These are phyloP conservation scores for Backusella tarrabulga DNA, from an alignment of 192 early-diverging fungal genomes.

Conservation along the genomic window DNA sequence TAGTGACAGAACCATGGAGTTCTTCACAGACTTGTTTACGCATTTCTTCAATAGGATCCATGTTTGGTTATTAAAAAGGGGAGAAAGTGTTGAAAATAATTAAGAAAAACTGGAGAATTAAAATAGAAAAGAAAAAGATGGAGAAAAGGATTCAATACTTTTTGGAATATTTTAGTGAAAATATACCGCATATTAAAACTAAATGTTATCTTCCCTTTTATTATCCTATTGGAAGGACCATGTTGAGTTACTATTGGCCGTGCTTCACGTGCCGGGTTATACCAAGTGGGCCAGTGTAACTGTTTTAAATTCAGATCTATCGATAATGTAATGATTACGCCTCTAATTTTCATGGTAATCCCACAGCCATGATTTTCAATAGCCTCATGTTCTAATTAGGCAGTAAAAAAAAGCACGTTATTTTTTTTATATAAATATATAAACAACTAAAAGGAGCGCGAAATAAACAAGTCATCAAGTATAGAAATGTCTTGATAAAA, in stretches of 20 bases:
- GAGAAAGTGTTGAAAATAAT: background rate
- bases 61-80: background rate
- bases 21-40: slow-evolving; percentile 18
- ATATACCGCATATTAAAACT: background rate
- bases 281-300: background rate
- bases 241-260: background rate
- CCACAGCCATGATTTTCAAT: background rate
- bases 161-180: background rate
- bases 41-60: slow-evolving; percentile 22
- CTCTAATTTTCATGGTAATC: background rate
- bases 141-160: background rate
- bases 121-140: background rate
- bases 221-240: background rate
- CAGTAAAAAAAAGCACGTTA: background rate
- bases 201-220: background rate
- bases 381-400: background rate
- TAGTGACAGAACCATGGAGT: slow-evolving; percentile 17
- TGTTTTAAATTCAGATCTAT: background rate
- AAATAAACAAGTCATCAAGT: background rate
- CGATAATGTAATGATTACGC: background rate
- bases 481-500: background rate
- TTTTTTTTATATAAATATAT: background rate
- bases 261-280: background rate
- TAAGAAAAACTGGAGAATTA: background rate
- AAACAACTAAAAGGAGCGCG: background rate